Conservation (phyloP, 2,329 filamentous ascomycete genomes). For the Microsporum audouinii region DNA sequence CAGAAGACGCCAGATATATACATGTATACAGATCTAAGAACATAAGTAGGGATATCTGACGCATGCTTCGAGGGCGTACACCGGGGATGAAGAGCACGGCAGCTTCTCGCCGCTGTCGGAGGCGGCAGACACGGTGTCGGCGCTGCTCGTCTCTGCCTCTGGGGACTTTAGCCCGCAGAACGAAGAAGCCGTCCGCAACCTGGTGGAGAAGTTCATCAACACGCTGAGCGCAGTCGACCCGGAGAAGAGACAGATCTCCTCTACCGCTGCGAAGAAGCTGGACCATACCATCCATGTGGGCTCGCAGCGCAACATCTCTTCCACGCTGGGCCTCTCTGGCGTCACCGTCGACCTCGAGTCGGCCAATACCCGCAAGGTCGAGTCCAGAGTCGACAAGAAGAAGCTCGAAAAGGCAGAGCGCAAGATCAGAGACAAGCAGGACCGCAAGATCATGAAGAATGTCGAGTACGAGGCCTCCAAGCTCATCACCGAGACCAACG, state of each 20-base stretch:
- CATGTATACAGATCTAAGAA: neutral
- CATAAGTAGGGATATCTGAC: slow-evolving; percentile 62
- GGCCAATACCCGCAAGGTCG: slow-evolving; percentile 82
- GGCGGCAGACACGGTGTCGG: slow-evolving; percentile 72
- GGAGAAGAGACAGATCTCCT: slow-evolving; percentile 55
- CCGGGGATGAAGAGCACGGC: slow-evolving; percentile 57
- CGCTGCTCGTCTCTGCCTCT: slow-evolving; percentile 84
- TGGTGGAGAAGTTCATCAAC: slow-evolving; percentile 83
- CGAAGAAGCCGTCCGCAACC: slow-evolving; percentile 64
- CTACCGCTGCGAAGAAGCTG: slow-evolving; percentile 64
- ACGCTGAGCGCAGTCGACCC: slow-evolving; percentile 60
- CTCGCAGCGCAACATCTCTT: slow-evolving; percentile 89
- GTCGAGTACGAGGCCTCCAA: slow-evolving; percentile 95
- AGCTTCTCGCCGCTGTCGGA: slow-evolving; percentile 69
- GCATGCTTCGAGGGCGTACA: slow-evolving; percentile 78
- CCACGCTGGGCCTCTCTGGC: slow-evolving; percentile 76
- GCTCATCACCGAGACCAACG: slow-evolving; percentile 70
- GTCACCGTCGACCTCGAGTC: slow-evolving; percentile 86
- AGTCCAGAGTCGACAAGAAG: slow-evolving; percentile 95
- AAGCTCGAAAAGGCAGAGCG: slow-evolving; percentile 97
- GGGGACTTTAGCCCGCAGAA: slow-evolving; percentile 62
- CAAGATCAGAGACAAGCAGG: slow-evolving; percentile 96
- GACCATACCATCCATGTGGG: slow-evolving; percentile 94
- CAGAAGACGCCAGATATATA: neutral
- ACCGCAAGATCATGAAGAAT: slow-evolving; percentile 95